Base-by-base conservation (phyloP, 139 green algal species). In the Zygnema circumcarinatum region DNA sequence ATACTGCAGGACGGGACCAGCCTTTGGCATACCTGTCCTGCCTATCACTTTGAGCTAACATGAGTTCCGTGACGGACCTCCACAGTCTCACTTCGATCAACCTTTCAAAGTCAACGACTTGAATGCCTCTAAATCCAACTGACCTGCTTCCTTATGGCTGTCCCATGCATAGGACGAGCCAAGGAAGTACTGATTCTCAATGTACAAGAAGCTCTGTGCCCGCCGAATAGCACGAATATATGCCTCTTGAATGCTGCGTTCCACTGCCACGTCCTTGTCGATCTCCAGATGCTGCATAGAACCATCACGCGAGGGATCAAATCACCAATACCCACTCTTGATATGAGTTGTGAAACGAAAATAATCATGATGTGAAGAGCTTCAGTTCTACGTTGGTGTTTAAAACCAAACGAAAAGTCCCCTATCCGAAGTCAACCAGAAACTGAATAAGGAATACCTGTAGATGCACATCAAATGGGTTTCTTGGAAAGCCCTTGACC, bases 141-240 rank as follows among this genome's bases (percentile, higher is more conserved):
- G 47, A 62, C 47, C 47, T 62, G 47, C 16, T 29, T 39, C 47
- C n/a, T 76, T 52, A 68, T 86, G 79, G 56, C 25, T 39, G 0
- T 78, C 40, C 92, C 93, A 95, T 25, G 88, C 79, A 41, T 94
- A 93, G 1, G 84, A 88, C 79, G 84, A 91, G 67, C 93, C 93
- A 42, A 95, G 79, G 81, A 95, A 95, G 88, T 95, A 95, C 89
- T 94, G 93, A 84, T 94, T 95, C 83, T 95, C 93, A 31, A 95
- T 91, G 90, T 95, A 94, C n/a, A 95, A 87, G 84, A 93, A 94
- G 79, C 83, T 87, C 84, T 94, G 79, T 32, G 93, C 91, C 1
- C 86, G 79, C 1, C 93, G 88, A 69, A 95, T 95, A 47, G 89
- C 81, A 54, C 88, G 56, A n/a, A 95, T 80, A 62, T 94, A 95